Evolutionary conservation across 2,329 filamentous ascomycete genomes (phyloP), one percentile per base, ranked within the genome.

Genomic region (Colletotrichum melonis): DNA sequence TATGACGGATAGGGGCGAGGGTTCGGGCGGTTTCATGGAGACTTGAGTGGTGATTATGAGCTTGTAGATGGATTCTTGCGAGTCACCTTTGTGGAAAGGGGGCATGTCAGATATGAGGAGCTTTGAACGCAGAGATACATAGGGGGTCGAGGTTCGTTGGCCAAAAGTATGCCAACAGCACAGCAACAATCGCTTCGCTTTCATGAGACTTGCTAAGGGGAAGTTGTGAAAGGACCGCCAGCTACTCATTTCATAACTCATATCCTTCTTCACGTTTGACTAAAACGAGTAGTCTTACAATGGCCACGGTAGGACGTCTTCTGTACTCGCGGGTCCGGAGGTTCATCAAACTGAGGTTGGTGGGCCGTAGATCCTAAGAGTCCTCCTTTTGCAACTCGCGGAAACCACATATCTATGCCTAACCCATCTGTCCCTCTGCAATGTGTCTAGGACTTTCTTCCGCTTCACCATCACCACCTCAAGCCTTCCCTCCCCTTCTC

Each of bases 401-500:
- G 14, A 6, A 6, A 46, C 16, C 38, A n/a, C 16, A n/a, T 2
- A 16, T 8, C 12, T 19, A 46, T n/a, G 38, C 38, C 14, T 2
- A 22, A 49, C 3, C 9, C 42, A 49, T 49, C 19, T 49, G 6
- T 22, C 19, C 4, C 42, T 49, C 42, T 9, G 19, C n/a, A 1
- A 49, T 11, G 11, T 9, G 3, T n/a, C 42, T n/a, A n/a, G 7
- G 8, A 11, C 19, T n/a, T 11, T 22, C 12, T 49, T 49, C 7
- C 8, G 42, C 38, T 19, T 49, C 42, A 49, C 0, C 19, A 49
- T 22, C 42, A 49, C 12, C 24, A 14, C n/a, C 16, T 65, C 24
- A 65, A 32, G 63, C 49, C 24, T 42, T 65, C 14, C 80, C 74
- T 28, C 79, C 77, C 16, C 81, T 79, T 64, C 82, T 74, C 4